A percentile compares a stretch with the other conserved stretches of the same genome.
Conservation (phyloP, 2,329 filamentous ascomycete genomes). For the Trichoderma cornu-damae region DNA sequence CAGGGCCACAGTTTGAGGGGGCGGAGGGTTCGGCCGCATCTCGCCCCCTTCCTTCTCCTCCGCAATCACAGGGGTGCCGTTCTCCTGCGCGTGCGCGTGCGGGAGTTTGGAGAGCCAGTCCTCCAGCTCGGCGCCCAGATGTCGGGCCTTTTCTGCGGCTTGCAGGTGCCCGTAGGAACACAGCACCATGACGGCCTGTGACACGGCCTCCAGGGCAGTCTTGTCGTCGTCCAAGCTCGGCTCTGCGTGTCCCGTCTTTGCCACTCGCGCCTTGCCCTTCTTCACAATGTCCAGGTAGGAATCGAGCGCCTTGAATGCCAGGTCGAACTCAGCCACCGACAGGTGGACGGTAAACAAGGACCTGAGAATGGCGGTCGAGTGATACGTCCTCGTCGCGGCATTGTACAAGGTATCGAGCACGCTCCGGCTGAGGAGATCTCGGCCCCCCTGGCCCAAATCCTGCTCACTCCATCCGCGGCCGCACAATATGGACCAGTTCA, state of each 20-base stretch:
- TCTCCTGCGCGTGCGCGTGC: slow-evolving; percentile 28
- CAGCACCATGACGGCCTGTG: slow-evolving; percentile 72
- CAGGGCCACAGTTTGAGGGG: slow-evolving; percentile 58
- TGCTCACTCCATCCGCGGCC: slow-evolving; percentile 74
- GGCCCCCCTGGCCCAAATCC: slow-evolving; percentile 77
- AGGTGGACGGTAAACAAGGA: slow-evolving; percentile 85
- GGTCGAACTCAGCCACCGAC: slow-evolving; percentile 81
- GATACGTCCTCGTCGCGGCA: slow-evolving; percentile 87
- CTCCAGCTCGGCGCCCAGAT: slow-evolving; percentile 66
- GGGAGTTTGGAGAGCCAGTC: slow-evolving; percentile 64
- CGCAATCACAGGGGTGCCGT: slow-evolving; percentile 27
- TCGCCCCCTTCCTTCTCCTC: slow-evolving; percentile 29
- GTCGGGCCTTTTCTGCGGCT: slow-evolving; percentile 73
- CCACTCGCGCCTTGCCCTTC: slow-evolving; percentile 75
- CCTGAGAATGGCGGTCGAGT: slow-evolving; percentile 83
- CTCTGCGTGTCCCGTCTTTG: slow-evolving; percentile 69
- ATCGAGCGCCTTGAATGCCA: slow-evolving; percentile 85
- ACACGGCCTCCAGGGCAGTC: slow-evolving; percentile 69
- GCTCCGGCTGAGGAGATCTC: slow-evolving; percentile 66
- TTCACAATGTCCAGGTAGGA: slow-evolving; percentile 87
- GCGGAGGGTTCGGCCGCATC: slow-evolving; percentile 41
- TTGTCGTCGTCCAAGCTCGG: slow-evolving; percentile 72
- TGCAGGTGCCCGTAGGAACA: slow-evolving; percentile 73
- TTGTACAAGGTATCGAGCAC: slow-evolving; percentile 86
- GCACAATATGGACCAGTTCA: slow-evolving; percentile 79